Percentiles rank a stretch among this genome's conserved stretches.
Evolutionary conservation across 1,139 yeast species (phyloP).

Genomic region (Sugiyamaella japonica): DNA sequence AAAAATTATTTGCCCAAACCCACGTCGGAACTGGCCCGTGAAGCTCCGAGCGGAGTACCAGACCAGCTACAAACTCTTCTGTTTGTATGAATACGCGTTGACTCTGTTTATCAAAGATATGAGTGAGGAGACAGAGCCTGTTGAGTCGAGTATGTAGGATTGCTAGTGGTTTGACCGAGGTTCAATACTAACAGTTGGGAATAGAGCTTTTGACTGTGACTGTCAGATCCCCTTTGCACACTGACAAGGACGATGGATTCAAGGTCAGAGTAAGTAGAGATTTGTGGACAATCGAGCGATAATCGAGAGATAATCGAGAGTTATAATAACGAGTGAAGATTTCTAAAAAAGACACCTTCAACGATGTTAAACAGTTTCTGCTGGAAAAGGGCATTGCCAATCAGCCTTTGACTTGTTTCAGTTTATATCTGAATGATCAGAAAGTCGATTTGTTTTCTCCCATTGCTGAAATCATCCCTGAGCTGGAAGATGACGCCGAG

Average conservation of each 20-base stretch:
- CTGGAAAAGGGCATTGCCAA: constrained; percentile 55
- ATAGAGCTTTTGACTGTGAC: constrained; percentile 9
- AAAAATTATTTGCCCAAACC: constrained; percentile 15
- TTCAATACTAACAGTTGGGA: neutral
- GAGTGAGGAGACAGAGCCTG: constrained; percentile 10
- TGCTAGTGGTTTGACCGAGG: neutral
- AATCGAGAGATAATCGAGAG: too few relatives aligned
- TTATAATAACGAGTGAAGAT: constrained; percentile 14
- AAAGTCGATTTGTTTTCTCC: constrained; percentile 38
- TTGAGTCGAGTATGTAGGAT: constrained; percentile 1
- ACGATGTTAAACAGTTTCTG: constrained; percentile 61
- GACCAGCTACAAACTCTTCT: neutral
- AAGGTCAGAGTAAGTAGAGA: constrained; percentile 9
- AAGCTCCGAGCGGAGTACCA: neutral
- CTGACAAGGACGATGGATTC: constrained; percentile 11
- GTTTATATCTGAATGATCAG: constrained; percentile 46
- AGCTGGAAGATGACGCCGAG: constrained; percentile 34
- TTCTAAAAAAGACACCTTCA: constrained; percentile 47
- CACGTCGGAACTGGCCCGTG: neutral
- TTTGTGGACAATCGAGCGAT: neutral
- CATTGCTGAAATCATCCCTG: constrained; percentile 30
- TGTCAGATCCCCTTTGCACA: constrained; percentile 12
- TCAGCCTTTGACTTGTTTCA: constrained; percentile 60
- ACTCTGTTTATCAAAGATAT: neutral
- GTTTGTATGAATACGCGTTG: neutral